A percentile compares a stretch with the other conserved stretches of the same genome.
Evolutionary conservation across 306 rosid species (phyloP).

Genomic region (Fragaria iinumae): DNA sequence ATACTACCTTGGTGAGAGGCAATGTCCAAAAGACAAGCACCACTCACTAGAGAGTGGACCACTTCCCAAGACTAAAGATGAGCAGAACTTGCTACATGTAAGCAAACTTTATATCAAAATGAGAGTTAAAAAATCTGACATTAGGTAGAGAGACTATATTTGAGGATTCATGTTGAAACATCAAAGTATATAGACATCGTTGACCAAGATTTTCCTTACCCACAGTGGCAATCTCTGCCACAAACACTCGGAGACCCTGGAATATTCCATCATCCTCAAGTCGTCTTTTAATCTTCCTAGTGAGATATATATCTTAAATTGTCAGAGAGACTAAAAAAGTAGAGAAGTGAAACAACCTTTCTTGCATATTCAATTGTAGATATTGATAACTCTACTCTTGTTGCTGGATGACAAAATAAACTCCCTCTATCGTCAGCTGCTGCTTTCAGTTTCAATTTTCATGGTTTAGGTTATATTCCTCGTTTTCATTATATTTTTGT

Average conservation of each 20-base stretch:
- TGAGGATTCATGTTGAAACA: neutral
- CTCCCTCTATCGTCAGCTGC: no score
- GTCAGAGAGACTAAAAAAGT: slow-evolving; percentile 28
- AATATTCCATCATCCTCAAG: slow-evolving; percentile 92
- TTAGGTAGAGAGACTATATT: neutral
- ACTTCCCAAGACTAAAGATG: neutral
- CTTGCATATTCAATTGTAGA: no score
- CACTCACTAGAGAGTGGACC: neutral
- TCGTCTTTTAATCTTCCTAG: slow-evolving; percentile 72
- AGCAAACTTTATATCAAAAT: neutral
- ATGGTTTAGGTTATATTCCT: no score
- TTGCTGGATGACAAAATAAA: no score
- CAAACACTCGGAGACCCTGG: slow-evolving; percentile 68
- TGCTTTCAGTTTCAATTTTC: no score
- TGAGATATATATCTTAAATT: slow-evolving; percentile 69
- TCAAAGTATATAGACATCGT: neutral
- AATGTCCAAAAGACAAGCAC: slow-evolving; percentile 3
- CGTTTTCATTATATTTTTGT: no score
- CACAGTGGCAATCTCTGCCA: slow-evolving; percentile 88
- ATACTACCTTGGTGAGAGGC: neutral
- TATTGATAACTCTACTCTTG: no score
- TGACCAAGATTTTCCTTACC: slow-evolving; percentile 49
- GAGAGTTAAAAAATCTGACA: neutral
- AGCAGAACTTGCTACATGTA: neutral
- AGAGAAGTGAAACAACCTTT: slow-evolving; percentile 4